Conservation (phyloP, 768 basidiomycete species). For the Hirschioporus abietinus region DNA sequence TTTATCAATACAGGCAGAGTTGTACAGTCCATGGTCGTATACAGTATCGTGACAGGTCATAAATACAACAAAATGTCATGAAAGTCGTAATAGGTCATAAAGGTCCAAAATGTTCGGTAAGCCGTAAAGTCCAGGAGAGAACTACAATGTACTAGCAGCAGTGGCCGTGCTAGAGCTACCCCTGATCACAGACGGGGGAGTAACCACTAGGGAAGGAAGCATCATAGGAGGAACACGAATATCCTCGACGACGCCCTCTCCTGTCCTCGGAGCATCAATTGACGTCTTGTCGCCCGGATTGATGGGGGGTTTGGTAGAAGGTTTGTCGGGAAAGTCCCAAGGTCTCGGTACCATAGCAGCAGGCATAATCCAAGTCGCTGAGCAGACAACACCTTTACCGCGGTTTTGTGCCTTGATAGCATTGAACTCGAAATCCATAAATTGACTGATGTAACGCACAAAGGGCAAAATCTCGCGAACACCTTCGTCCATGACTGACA, state of each 20-base stretch:
- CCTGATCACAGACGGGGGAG: slow-evolving; percentile 10
- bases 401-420: slow-evolving; percentile 56
- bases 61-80: not conserved
- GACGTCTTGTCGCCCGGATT: not conserved
- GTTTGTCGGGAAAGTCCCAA: slow-evolving; percentile 66
- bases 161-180: not conserved
- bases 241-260: slow-evolving; percentile 8
- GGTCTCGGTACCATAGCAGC: slow-evolving; percentile 59
- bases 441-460: slow-evolving; percentile 77
- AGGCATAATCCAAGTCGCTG: slow-evolving; percentile 88
- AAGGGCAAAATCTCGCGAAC: slow-evolving; percentile 81
- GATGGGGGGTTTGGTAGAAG: slow-evolving; percentile 20
- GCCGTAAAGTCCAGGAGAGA: not conserved
- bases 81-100: not conserved
- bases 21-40: not conserved
- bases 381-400: slow-evolving; percentile 80
- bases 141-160: not conserved
- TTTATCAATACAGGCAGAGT: not conserved
- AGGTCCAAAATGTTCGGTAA: not conserved
- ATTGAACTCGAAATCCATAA: slow-evolving; percentile 69
- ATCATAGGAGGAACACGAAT: slow-evolving; percentile 4
- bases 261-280: not conserved
- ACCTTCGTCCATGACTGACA: slow-evolving; percentile 65
- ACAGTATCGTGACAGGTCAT: not conserved
- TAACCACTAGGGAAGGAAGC: slow-evolving; percentile 13